Evolutionary conservation across 257 asterid genomes (phyloP).

Genomic region (Rubia yunnanensis): DNA sequence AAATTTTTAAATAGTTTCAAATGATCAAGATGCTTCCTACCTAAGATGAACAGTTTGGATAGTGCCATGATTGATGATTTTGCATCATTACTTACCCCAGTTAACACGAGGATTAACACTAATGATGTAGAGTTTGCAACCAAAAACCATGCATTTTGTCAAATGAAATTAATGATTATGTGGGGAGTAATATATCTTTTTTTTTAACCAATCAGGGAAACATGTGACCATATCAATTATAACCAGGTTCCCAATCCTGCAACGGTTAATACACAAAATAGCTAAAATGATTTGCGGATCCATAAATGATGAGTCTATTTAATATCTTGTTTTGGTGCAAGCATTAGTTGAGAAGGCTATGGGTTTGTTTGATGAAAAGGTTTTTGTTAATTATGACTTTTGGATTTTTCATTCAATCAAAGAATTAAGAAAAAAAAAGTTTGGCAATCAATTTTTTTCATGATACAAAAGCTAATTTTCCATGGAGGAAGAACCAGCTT

Average conservation of each 20-base stretch:
- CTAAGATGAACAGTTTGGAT: constrained; percentile 2
- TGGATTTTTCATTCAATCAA: too few relatives aligned
- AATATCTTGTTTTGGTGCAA: background rate
- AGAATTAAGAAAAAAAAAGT: too few relatives aligned
- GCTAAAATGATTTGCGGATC: background rate
- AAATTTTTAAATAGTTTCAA: background rate
- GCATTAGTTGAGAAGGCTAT: too few relatives aligned
- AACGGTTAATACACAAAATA: background rate
- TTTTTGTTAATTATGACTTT: too few relatives aligned
- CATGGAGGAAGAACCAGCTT: too few relatives aligned
- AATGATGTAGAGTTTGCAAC: background rate
- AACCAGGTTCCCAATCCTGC: background rate
- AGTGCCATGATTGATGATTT: background rate
- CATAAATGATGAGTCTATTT: background rate
- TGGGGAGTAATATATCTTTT: background rate
- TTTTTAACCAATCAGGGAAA: background rate
- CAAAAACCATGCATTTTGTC: constrained; percentile 10
- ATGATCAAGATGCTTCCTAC: background rate
- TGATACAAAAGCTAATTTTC: too few relatives aligned
- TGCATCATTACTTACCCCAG: constrained; percentile 2
- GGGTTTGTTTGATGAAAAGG: too few relatives aligned
- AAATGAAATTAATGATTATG: constrained; percentile 3
- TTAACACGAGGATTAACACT: constrained; percentile 6
- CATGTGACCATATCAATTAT: background rate
- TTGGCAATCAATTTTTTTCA: too few relatives aligned